These are phyloP conservation scores for Paramecium sexaurelia DNA, from an alignment of 73 alveolate species.

Conservation along the genomic window DNA sequence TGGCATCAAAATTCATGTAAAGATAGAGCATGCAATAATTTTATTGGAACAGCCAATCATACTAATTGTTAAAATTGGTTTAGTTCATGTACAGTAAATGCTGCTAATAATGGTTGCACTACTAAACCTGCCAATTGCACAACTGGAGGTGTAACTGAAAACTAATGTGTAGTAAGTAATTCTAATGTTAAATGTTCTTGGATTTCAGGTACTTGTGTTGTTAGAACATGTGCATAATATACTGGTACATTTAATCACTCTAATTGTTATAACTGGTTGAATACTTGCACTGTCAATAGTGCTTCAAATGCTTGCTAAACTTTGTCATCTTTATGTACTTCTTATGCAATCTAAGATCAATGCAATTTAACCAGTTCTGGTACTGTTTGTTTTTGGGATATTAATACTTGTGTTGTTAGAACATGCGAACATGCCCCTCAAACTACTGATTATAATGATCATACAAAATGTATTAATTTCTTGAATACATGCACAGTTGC, in stretches of 20 bases:
- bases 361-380: neutral
- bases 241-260: slow-evolving; percentile 19
- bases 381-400: slow-evolving; percentile 21
- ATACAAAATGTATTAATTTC: neutral
- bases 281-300: slow-evolving; percentile 21
- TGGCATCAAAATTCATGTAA: neutral
- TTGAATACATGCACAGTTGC: slow-evolving; percentile 42
- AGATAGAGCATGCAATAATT: slow-evolving; percentile 19
- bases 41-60: slow-evolving; percentile 11
- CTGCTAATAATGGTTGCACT: slow-evolving; percentile 8
- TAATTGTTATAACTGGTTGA: neutral
- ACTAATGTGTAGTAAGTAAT: neutral
- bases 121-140: slow-evolving; percentile 49
- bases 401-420: neutral
- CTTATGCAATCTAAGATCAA: neutral
- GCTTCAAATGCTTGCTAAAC: neutral
- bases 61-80: slow-evolving; percentile 28
- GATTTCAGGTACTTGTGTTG: neutral
- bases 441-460: neutral
- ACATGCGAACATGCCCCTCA: slow-evolving; percentile 39
- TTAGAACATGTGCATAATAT: neutral
- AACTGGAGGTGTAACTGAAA: neutral
- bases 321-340: neutral
- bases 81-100: slow-evolving; percentile 1
- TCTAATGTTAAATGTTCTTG: neutral